phyloP scores from a whole-genome alignment of 1,139 yeast species.

The Hemisphaericaspora xylofermentans region DNA sequence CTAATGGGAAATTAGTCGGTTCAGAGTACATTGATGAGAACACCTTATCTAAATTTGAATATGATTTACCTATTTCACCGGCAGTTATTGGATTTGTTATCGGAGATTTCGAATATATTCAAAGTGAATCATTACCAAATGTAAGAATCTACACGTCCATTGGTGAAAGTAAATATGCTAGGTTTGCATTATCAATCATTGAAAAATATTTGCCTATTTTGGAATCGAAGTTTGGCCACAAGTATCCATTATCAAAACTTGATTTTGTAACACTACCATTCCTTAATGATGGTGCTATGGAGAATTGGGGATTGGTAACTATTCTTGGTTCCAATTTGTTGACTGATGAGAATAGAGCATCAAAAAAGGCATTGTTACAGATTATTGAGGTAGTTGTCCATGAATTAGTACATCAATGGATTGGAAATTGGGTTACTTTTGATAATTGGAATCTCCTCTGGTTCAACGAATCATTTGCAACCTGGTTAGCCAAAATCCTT shows the following conservation, averaged over 20 bases:
- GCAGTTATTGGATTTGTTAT: constrained; percentile 65
- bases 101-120: constrained; percentile 61
- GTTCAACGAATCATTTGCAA: constrained; percentile 77
- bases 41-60: constrained; percentile 39
- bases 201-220: constrained; percentile 47
- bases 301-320: constrained; percentile 69
- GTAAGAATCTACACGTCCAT: constrained; percentile 55
- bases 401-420: constrained; percentile 76
- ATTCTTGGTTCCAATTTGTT: constrained; percentile 52
- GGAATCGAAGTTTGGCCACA: constrained; percentile 38
- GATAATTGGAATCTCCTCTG: constrained; percentile 67
- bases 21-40: constrained; percentile 21
- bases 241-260: constrained; percentile 59
- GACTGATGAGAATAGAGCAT: constrained; percentile 24
- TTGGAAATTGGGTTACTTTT: constrained; percentile 66
- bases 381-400: constrained; percentile 61
- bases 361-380: constrained; percentile 20
- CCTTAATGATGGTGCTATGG: constrained; percentile 76
- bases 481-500: constrained; percentile 45
- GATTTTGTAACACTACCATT: constrained; percentile 70
- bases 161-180: constrained; percentile 48
- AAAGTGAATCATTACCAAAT: constrained; percentile 29
- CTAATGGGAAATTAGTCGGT: constrained; percentile 41
- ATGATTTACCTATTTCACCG: constrained; percentile 58
- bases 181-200: constrained; percentile 45